Percentiles rank a stretch among this genome's conserved stretches.
These are phyloP conservation scores for Chlorella sp. DNA, from an alignment of 139 green algal genomes.

Conservation along the genomic window DNA sequence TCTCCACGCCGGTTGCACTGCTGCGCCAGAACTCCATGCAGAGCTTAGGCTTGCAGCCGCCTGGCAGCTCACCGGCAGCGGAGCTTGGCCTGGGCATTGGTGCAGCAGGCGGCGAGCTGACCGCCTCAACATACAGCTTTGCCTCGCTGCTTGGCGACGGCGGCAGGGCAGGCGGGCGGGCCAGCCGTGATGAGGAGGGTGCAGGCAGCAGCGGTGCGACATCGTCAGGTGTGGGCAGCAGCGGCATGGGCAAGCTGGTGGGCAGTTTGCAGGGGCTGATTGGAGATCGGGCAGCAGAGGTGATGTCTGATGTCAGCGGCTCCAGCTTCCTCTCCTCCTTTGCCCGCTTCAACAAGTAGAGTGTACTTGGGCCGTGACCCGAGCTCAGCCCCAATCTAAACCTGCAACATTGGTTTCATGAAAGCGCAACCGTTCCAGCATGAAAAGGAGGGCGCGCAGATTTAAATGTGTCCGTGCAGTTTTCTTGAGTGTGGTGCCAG, in stretches of 20 bases:
- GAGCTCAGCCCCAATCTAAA: too few species aligned
- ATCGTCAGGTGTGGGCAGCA: neutral
- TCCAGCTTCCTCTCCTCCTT: conserved; percentile 12
- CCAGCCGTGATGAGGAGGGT: neutral
- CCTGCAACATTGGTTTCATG: too few species aligned
- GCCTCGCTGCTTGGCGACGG: conserved; percentile 4
- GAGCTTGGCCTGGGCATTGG: neutral
- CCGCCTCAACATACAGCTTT: conserved; percentile 15
- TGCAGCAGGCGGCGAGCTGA: neutral
- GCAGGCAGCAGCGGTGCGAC: neutral
- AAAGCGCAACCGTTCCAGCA: too few species aligned
- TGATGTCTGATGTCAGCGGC: neutral
- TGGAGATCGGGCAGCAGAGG: conserved; percentile 11
- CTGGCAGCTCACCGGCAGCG: neutral
- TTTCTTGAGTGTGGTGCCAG: too few species aligned
- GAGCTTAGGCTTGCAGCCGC: neutral
- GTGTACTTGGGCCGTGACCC: too few species aligned
- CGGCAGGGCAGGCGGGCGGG: neutral
- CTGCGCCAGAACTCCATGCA: conserved; percentile 30
- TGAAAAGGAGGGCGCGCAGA: too few species aligned
- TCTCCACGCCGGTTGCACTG: conserved; percentile 64
- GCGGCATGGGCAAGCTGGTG: conserved; percentile 13
- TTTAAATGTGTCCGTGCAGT: too few species aligned
- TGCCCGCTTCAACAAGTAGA: too few species aligned
- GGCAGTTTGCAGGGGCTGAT: conserved; percentile 24